Conservation (phyloP, 1,284 basidiomycete species). For the Microstroma glucosiphilum region DNA sequence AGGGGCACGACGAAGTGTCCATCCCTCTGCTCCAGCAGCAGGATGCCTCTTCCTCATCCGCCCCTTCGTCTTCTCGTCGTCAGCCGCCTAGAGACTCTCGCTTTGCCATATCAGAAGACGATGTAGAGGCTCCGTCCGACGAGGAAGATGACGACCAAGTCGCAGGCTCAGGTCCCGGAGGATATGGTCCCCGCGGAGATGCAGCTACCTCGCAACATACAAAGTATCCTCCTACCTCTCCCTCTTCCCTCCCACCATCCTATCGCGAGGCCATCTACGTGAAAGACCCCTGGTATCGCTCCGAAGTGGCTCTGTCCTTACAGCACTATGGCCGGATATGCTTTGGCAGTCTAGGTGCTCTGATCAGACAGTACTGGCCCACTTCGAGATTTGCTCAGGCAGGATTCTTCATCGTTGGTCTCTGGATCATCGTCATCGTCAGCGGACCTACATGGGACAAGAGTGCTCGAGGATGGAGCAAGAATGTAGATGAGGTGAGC, state of each 20-base stretch:
- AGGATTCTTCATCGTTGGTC: constrained; percentile 31
- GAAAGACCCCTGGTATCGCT: constrained; percentile 22
- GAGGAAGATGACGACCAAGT: constrained; percentile 8
- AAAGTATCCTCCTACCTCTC: constrained; percentile 3
- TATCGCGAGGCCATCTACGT: constrained; percentile 30
- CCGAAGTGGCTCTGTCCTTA: constrained; percentile 21
- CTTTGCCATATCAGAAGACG: constrained; percentile 36
- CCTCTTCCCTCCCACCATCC: constrained; percentile 28
- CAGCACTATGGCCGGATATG: constrained; percentile 17
- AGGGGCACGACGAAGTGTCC: no score
- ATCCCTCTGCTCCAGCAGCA: no score
- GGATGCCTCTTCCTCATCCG: no score
- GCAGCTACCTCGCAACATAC: no score
- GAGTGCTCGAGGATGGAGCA: constrained; percentile 1
- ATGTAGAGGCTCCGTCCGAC: constrained; percentile 16
- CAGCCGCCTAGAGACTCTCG: constrained; percentile 17
- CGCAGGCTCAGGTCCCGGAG: background rate
- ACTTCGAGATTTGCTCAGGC: constrained; percentile 34
- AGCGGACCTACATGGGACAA: constrained; percentile 19
- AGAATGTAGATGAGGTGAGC: constrained; percentile 10
- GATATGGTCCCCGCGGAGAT: no score
- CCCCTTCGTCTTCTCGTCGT: background rate
- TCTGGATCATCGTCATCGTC: constrained; percentile 37
- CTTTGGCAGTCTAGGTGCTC: constrained; percentile 17
- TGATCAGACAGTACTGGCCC: constrained; percentile 31